Base-by-base conservation (phyloP, 805 yeast genomes). In the Suhomyces faveliae region DNA sequence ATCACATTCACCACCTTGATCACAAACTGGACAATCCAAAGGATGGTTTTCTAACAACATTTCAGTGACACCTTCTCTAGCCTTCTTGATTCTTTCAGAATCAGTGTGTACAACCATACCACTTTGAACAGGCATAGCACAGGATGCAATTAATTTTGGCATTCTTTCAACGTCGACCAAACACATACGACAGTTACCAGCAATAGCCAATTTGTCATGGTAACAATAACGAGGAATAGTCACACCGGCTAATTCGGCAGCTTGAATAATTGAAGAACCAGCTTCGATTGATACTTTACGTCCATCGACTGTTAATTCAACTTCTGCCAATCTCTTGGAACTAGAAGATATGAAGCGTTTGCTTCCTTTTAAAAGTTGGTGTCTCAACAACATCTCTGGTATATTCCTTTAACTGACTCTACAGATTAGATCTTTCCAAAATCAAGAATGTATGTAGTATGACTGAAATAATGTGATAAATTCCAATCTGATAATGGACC, bases 1-100 rank as follows among this genome's bases (percentile, higher is more conserved):
- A 66, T 88, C 96, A 75, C 96, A 88, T 68, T 88, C 96, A 55
- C 96, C 96, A 70, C 96, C 96, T 71, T 88, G 96, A 71, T 88
- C 96, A 70, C 96, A 88, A 47, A 88, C 85, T 20, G 96, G 96
- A 71, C 96, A 88, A 73, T 89, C 96, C 63, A 88, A 77, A 19
- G 96, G 96, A 73, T 88, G 96, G 76, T 89, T 89, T 57, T 88
- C 89, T 54, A 88, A 77, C 52, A 88, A 72, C 84, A 88, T 86
- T 70, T 89, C 96, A 39, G 95, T 89, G 58, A 88, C 94, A 64
- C 92, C 92, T 70, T 88, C 96, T 64, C 96, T 80, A 40, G 91
- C 89, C 67, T 85, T 82, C 67, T 80, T 84, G 53, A 87, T 87
- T 62, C 89, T 81, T 57, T 85, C 92, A 35, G 85, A 73, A 64